Base-by-base conservation (phyloP, 169 alveolate genomes). In the Cryptosporidium bovis region DNA sequence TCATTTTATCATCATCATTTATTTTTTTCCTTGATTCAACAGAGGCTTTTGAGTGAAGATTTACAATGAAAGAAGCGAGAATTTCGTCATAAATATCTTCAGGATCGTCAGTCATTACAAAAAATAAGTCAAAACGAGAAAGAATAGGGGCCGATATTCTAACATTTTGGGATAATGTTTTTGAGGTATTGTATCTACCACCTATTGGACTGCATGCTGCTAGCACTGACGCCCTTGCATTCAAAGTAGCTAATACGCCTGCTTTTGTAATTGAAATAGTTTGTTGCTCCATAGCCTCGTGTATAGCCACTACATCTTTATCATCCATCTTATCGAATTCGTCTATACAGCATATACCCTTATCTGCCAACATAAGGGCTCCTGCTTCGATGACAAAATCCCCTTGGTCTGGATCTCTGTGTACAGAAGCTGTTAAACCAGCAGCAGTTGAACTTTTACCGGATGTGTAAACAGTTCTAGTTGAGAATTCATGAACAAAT, bases 211-310 rank as follows among this genome's bases (percentile, higher is more conserved):
- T 98, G 13, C 99, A 98, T 33, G 99, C 99, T 15, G 99, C 99
- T 82, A 98, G 93, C n/a, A 98, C 97, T 34, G 99, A 95, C 13
- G 99, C 98, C 71, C 99, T 95, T 1, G 99, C 99, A 93, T 96
- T 97, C 44, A 97, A 91, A n/a, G 99, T 97, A 20, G 99, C 99
- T 68, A 97, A 98, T 6, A 97, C 96, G 48, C 99, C 99, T 15
- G 99, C 99, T 91, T 98, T 98, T 50, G 99, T 97, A 27, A 98
- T 96, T 18, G 99, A 96, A 13, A 98, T 97, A 15, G 99, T 98
- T 93, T 98, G 97, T 90, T 98, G 98, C 89, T 98, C 99, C 99
- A 98, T 98, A 50, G 99, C 99, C 91, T 98, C 99, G 91, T 98
- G 99, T 46, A 98, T 98, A n/a, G 99, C 99, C n/a, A 97, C 99